Evolutionary conservation across 1,139 yeast species (phyloP).

Genomic region (Protomyces macrosporus): DNA sequence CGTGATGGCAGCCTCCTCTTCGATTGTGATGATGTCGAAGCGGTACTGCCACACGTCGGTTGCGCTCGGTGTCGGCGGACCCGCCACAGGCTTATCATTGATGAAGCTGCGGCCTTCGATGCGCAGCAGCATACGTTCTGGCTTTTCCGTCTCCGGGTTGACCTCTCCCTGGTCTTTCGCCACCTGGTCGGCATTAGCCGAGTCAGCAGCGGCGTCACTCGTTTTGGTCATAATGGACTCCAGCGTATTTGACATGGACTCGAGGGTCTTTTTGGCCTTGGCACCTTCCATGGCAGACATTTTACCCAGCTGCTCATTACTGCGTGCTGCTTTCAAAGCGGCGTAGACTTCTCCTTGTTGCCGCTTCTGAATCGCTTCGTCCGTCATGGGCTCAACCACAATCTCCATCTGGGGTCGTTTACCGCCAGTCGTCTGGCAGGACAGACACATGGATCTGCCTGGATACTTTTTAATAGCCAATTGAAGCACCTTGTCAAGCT

Average conservation of each 20-base stretch:
- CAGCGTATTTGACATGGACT: conserved; percentile 16
- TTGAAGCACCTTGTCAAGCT: conserved; percentile 54
- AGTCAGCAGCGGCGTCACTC: neutral
- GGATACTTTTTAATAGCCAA: conserved; percentile 38
- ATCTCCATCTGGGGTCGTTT: conserved; percentile 13
- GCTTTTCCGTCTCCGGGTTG: neutral
- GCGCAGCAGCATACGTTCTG: neutral
- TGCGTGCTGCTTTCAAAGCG: conserved; percentile 16
- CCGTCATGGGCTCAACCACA: conserved; percentile 20
- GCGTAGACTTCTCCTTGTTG: conserved; percentile 18
- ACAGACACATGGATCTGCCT: conserved; percentile 26
- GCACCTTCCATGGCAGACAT: neutral
- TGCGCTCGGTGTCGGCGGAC: conserved; percentile 17
- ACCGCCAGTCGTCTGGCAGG: conserved; percentile 13
- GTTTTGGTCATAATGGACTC: conserved; percentile 13
- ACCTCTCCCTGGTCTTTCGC: neutral
- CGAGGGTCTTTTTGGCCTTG: conserved; percentile 14
- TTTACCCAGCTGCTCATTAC: conserved; percentile 8
- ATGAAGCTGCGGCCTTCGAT: conserved; percentile 12
- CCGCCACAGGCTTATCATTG: conserved; percentile 6
- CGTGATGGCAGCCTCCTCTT: conserved; percentile 1
- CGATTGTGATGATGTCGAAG: neutral
- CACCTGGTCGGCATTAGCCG: neutral
- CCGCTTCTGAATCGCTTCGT: conserved; percentile 10
- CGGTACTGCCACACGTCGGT: conserved; percentile 9